Evolutionary conservation across 208 protist species (phyloP).

Genomic region (Phytomonas sp.): DNA sequence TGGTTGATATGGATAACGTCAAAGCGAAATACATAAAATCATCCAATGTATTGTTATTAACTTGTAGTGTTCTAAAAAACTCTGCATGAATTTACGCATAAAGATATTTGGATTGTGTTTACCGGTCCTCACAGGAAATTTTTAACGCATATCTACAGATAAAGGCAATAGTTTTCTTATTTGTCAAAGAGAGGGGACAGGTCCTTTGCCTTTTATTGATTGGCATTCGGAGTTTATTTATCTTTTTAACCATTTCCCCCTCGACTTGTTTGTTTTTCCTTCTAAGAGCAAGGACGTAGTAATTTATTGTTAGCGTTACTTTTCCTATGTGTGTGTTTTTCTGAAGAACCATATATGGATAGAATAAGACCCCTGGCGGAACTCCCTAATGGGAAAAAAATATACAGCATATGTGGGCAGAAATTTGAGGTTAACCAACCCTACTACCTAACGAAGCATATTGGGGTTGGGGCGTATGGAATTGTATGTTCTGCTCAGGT

Average conservation of each 20-base stretch:
- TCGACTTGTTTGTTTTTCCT: constrained; percentile 16
- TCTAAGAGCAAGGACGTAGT: constrained; percentile 1
- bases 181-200: background rate
- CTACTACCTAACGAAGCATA: constrained; percentile 70
- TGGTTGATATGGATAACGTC: constrained; percentile 32
- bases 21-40: constrained; percentile 53
- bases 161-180: background rate
- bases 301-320: constrained; percentile 8
- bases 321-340: background rate
- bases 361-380: constrained; percentile 26
- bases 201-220: background rate
- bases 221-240: background rate
- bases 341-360: constrained; percentile 4
- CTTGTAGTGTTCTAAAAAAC: background rate
- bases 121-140: background rate
- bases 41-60: constrained; percentile 9
- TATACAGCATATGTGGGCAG: constrained; percentile 77
- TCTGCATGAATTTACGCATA: background rate
- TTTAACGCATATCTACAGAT: background rate
- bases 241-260: background rate
- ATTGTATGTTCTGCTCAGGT: constrained; percentile 73
- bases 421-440: constrained; percentile 75
- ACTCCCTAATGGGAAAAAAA: constrained; percentile 51
- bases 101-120: background rate
- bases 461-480: constrained; percentile 83